Conservation (phyloP, 345 rosid genomes). For the Pseudoturritis turrita region DNA sequence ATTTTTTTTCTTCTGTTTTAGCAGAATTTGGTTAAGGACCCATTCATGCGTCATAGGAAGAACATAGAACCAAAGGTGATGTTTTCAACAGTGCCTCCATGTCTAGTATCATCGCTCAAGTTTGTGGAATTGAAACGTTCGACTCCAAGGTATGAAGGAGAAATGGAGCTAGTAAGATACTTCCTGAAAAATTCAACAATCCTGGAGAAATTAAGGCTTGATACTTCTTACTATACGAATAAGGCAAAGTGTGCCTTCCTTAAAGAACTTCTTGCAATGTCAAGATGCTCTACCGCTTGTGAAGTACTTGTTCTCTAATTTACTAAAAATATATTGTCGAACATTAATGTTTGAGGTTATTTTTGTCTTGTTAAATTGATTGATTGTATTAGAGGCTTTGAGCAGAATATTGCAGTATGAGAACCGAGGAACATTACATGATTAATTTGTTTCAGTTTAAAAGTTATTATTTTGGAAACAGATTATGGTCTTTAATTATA, state of each 20-base stretch:
- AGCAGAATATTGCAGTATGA: too few species aligned
- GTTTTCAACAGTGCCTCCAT: neutral
- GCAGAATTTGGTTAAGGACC: neutral
- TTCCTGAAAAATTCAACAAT: neutral
- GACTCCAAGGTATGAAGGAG: neutral
- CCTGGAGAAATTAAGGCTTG: neutral
- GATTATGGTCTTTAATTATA: too few species aligned
- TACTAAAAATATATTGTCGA: too few species aligned
- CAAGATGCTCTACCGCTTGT: neutral
- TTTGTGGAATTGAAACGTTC: neutral
- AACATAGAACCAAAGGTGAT: neutral
- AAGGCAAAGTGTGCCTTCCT: conserved; percentile 66
- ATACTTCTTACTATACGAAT: neutral
- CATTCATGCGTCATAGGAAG: neutral
- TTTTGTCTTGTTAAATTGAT: too few species aligned
- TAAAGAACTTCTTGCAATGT: conserved; percentile 40
- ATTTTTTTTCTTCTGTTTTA: neutral
- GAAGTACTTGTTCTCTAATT: neutral
- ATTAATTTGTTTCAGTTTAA: too few species aligned
- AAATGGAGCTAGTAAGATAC: neutral
- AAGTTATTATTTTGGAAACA: too few species aligned
- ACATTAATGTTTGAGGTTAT: too few species aligned
- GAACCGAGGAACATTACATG: too few species aligned
- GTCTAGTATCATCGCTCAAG: conserved; percentile 9
- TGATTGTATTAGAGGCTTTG: too few species aligned